Evolutionary conservation across 192 early-diverging fungal species (phyloP).

Genomic region (Endogone sp.): DNA sequence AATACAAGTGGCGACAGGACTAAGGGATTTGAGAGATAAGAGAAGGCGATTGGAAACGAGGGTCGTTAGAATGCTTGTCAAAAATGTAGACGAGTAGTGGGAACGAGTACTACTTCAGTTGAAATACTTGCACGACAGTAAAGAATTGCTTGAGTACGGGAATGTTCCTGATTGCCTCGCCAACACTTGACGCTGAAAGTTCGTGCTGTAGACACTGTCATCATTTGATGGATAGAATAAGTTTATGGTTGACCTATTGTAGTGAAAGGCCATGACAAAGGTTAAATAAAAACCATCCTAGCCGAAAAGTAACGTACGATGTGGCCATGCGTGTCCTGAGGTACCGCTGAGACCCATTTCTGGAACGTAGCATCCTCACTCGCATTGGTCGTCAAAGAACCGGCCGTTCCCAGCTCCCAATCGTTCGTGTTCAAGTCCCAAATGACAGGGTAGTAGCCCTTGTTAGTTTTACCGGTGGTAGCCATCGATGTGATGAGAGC

Average conservation of each 20-base stretch:
- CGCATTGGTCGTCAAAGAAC: slow-evolving; percentile 1
- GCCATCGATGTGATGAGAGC: neutral
- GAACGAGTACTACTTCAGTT: neutral
- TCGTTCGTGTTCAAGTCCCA: slow-evolving; percentile 43
- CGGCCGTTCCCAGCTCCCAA: slow-evolving; percentile 27
- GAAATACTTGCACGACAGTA: neutral
- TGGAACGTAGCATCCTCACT: slow-evolving; percentile 25
- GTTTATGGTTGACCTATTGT: too few species aligned
- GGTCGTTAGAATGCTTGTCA: too few species aligned
- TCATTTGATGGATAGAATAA: neutral
- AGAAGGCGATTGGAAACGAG: neutral
- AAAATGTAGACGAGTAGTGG: neutral
- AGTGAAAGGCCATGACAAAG: neutral
- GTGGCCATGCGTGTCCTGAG: slow-evolving; percentile 30
- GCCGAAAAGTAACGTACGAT: slow-evolving; percentile 15
- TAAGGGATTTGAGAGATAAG: neutral
- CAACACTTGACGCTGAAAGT: neutral
- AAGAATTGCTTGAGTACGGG: neutral
- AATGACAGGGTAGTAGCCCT: slow-evolving; percentile 29
- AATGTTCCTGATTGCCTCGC: neutral
- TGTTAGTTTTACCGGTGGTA: too few species aligned
- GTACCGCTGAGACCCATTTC: slow-evolving; percentile 26
- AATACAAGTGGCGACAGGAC: slow-evolving; percentile 13
- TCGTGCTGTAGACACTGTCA: neutral
- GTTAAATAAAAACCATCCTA: neutral